Conservation (phyloP, 768 basidiomycete genomes). For the Guyanaporus albipodus region DNA sequence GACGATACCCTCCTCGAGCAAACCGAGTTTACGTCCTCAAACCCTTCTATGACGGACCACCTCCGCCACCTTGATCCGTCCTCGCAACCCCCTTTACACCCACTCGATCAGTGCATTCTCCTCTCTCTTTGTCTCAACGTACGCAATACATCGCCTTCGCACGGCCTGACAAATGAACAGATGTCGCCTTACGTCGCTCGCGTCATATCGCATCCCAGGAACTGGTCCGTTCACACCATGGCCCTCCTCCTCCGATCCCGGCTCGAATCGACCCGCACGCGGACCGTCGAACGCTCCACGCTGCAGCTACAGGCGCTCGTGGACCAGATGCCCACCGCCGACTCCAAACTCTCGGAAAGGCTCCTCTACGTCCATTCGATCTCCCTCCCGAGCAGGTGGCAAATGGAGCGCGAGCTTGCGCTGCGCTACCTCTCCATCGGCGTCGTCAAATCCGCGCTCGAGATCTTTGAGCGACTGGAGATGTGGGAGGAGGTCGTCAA, state of each 20-base stretch:
- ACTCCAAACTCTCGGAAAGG: conserved; percentile 70
- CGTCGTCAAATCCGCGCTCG: conserved; percentile 84
- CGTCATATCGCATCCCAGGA: conserved; percentile 82
- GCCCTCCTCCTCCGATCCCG: conserved; percentile 90
- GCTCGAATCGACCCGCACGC: conserved; percentile 80
- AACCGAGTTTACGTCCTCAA: conserved; percentile 84
- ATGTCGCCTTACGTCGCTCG: conserved; percentile 90
- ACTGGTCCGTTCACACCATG: conserved; percentile 98
- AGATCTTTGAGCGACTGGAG: conserved; percentile 90
- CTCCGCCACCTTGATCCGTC: conserved; percentile 78
- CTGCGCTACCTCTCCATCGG: conserved; percentile 79
- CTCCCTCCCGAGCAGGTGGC: conserved; percentile 87
- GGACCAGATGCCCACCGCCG: conserved; percentile 92
- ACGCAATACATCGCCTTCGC: conserved; percentile 81
- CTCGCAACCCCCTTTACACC: conserved; percentile 81
- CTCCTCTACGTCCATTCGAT: conserved; percentile 78
- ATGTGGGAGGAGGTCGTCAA: conserved; percentile 98
- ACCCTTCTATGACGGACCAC: conserved; percentile 42
- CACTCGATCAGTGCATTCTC: conserved; percentile 91
- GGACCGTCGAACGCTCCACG: conserved; percentile 90
- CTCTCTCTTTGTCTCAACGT: conserved; percentile 88
- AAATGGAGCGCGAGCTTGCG: conserved; percentile 88
- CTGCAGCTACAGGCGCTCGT: conserved; percentile 93
- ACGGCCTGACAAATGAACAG: conserved; percentile 89
- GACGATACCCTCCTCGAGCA: conserved; percentile 96